phyloP scores from a whole-genome alignment of 805 yeast species.

The Peterozyma xylosa region DNA sequence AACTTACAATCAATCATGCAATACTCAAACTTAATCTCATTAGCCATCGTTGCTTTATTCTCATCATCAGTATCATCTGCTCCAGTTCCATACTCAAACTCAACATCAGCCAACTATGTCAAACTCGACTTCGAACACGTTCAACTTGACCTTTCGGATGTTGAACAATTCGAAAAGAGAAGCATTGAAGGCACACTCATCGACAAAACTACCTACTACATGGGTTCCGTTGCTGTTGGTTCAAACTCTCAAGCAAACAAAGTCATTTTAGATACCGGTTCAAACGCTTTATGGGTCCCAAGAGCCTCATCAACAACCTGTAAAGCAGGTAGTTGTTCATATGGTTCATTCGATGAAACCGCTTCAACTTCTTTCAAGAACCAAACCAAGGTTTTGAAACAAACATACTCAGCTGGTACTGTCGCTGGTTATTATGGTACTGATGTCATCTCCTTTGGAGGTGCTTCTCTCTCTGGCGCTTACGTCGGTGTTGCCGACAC shows the following conservation, averaged over 20 bases:
- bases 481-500: constrained; percentile 61
- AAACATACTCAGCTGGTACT: too few relatives aligned
- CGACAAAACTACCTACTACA: constrained; percentile 4
- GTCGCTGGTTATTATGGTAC: constrained; percentile 34
- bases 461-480: constrained; percentile 31
- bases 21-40: too few relatives aligned
- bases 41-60: too few relatives aligned
- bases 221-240: constrained; percentile 11
- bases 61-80: too few relatives aligned
- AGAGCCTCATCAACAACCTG: neutral
- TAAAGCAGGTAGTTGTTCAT: constrained; percentile 6
- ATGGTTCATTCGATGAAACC: constrained; percentile 29
- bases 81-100: too few relatives aligned
- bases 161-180: constrained; percentile 1
- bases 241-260: constrained; percentile 11
- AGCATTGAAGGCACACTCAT: neutral
- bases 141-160: neutral
- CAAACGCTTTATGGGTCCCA: constrained; percentile 22
- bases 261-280: constrained; percentile 23
- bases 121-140: constrained; percentile 4
- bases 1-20: too few relatives aligned
- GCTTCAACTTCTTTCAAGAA: constrained; percentile 23
- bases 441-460: constrained; percentile 44
- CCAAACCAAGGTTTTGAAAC: too few relatives aligned
- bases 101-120: neutral